Base-by-base conservation (phyloP, 2,329 filamentous ascomycete species). In the Aspergillus ruber region DNA sequence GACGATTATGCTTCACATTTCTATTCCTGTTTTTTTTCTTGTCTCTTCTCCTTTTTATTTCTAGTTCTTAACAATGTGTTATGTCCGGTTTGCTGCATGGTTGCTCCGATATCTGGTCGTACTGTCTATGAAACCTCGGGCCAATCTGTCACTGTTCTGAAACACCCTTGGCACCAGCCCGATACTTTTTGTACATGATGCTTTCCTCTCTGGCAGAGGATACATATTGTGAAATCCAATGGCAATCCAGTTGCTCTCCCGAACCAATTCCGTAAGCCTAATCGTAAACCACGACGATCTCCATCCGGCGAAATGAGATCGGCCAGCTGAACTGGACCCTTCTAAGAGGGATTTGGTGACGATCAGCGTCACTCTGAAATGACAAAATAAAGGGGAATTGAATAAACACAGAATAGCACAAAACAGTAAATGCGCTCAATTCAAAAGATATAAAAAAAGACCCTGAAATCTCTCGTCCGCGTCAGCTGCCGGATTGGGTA, bases 401-500 rank as follows among this genome's bases (percentile, higher is more conserved):
- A 29, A 10, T 4, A 29, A 10, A 29, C 25, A 29, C 10, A 38
- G 35, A 38, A 18, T 18, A 18, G 35, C n/a, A 15, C 7, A 38
- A 38, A 15, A 12, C n/a, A 38, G 35, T 15, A 18, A 18, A 38
- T 15, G n/a, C 35, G 5, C 35, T 18, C 35, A 38, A 10, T 38
- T 38, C 35, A 38, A 18, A 29, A 4, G 25, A 29, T 29, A 18
- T 41, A 21, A 41, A 18, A 21, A 18, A 25, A 42, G 40, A 42
- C 40, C 40, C 40, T 42, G 40, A 42, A 23, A 38, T 38, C 35
- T 29, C n/a, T 41, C 39, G 39, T 41, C 23, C 40, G 36, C 36
- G 36, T 39, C 36, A 39, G 36, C 36, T 20, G 10, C 36, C 15
- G 36, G 17, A 39, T 20, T 17, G 33, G 33, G 33, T 17, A 35